Evolutionary conservation across 2,329 filamentous ascomycete species (phyloP).

Genomic region (Sclerotinia sclerotiorum): DNA sequence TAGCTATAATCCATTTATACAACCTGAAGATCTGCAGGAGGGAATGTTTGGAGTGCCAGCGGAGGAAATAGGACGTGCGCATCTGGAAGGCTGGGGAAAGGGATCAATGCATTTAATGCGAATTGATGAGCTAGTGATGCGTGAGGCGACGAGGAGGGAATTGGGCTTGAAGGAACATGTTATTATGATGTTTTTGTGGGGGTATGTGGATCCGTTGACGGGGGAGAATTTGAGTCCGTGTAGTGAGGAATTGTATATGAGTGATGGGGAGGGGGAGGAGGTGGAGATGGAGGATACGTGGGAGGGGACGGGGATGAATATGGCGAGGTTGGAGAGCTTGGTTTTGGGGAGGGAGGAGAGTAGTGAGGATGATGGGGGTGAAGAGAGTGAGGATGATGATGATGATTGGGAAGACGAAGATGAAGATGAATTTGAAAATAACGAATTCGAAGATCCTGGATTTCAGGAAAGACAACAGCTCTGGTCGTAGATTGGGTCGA

Average conservation of each 20-base stretch:
- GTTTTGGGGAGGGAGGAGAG: slow-evolving; percentile 2
- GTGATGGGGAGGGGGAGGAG: slow-evolving; percentile 45
- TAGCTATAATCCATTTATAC: slow-evolving; percentile 43
- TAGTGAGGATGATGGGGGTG: not conserved
- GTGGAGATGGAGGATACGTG: not conserved
- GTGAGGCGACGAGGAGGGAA: slow-evolving; percentile 54
- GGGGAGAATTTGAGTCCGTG: slow-evolving; percentile 53
- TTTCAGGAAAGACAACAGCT: not conserved
- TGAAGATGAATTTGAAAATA: not conserved
- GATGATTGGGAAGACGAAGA: not conserved
- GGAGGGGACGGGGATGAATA: slow-evolving; percentile 20
- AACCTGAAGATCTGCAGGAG: slow-evolving; percentile 41
- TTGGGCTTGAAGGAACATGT: slow-evolving; percentile 56
- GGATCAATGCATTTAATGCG: slow-evolving; percentile 50
- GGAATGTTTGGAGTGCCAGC: slow-evolving; percentile 49
- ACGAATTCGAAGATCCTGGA: not conserved
- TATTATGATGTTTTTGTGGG: slow-evolving; percentile 60
- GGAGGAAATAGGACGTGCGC: slow-evolving; percentile 52
- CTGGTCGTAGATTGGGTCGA: not conserved
- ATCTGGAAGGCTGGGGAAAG: slow-evolving; percentile 58
- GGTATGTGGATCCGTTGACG: slow-evolving; percentile 55
- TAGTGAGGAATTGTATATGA: slow-evolving; percentile 53
- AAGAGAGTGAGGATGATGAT: not conserved
- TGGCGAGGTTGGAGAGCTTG: not conserved
- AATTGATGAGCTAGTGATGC: slow-evolving; percentile 58